A percentile compares a stretch with the other conserved stretches of the same genome.
phyloP scores from a whole-genome alignment of 2,329 filamentous ascomycete species.

The Ilyonectria robusta region DNA sequence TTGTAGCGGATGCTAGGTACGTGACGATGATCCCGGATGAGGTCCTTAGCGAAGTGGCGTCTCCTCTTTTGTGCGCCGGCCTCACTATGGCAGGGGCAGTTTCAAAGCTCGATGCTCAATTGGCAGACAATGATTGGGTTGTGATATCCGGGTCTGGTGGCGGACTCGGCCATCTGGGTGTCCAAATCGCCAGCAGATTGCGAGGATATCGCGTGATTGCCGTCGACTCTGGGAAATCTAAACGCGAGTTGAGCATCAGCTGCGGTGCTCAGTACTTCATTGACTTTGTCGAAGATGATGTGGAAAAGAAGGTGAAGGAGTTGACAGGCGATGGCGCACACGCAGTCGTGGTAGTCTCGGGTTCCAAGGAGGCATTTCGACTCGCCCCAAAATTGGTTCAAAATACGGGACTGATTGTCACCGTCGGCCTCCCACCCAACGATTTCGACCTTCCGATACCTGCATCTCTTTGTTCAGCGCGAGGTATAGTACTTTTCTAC shows the following conservation, averaged over 20 bases:
- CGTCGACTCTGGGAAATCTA: conserved; percentile 44
- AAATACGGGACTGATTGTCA: conserved; percentile 46
- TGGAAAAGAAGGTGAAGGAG: conserved; percentile 38
- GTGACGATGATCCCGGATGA: conserved; percentile 45
- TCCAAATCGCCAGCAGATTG: conserved; percentile 48
- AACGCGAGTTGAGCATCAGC: conserved; percentile 39
- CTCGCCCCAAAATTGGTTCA: conserved; percentile 42
- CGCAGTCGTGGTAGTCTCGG: conserved; percentile 47
- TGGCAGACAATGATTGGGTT: conserved; percentile 46
- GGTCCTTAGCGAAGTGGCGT: conserved; percentile 40
- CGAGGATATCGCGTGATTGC: conserved; percentile 46
- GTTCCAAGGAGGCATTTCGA: conserved; percentile 43
- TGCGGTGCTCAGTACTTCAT: conserved; percentile 48
- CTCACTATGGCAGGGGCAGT: conserved; percentile 52
- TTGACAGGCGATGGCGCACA: conserved; percentile 48
- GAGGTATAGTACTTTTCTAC: conserved; percentile 11
- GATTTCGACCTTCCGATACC: conserved; percentile 48
- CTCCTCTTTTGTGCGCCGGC: conserved; percentile 51
- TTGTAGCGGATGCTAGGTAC: conserved; percentile 48
- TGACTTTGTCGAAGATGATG: conserved; percentile 44
- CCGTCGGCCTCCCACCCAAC: conserved; percentile 45
- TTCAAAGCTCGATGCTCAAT: conserved; percentile 29
- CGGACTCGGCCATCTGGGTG: conserved; percentile 52
- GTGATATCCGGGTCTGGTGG: conserved; percentile 51
- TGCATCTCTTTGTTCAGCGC: conserved; percentile 41